A percentile compares a stretch with the other conserved stretches of the same genome.
Conservation (phyloP, 2,329 filamentous ascomycete genomes). For the Aspergillus viridinutans region DNA sequence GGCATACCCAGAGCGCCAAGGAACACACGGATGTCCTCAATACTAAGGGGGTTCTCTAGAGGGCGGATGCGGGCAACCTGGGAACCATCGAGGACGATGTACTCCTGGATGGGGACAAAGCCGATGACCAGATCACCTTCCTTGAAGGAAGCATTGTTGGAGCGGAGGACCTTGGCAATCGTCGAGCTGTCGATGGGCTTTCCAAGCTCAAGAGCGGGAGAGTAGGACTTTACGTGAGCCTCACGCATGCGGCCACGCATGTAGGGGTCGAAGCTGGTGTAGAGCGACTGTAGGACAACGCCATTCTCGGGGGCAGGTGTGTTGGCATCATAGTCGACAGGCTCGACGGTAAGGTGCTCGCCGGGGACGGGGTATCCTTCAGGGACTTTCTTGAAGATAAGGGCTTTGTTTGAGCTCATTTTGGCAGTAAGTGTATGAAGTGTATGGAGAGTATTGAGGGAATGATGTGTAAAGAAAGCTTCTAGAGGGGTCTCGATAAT, state of each 20-base stretch:
- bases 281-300: constrained; percentile 65
- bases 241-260: constrained; percentile 74
- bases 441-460: background rate
- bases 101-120: constrained; percentile 63
- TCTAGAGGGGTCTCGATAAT: background rate
- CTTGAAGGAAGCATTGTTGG: constrained; percentile 59
- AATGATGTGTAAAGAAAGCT: too few species aligned
- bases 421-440: constrained; percentile 8
- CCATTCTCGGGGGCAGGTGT: constrained; percentile 58
- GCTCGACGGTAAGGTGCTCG: constrained; percentile 65
- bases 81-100: constrained; percentile 54
- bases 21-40: constrained; percentile 54
- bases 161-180: constrained; percentile 68
- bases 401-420: constrained; percentile 61
- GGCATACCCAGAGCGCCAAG: constrained; percentile 75
- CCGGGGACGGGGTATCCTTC: constrained; percentile 64
- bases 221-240: constrained; percentile 62
- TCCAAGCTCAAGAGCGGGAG: constrained; percentile 57
- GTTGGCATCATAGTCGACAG: constrained; percentile 60
- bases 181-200: constrained; percentile 61
- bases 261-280: constrained; percentile 79
- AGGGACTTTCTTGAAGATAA: constrained; percentile 70
- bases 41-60: constrained; percentile 61
- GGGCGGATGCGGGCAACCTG: constrained; percentile 45
- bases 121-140: constrained; percentile 64